phyloP scores from a whole-genome alignment of 192 early-diverging fungal genomes.

The Entomortierella chlamydospora region DNA sequence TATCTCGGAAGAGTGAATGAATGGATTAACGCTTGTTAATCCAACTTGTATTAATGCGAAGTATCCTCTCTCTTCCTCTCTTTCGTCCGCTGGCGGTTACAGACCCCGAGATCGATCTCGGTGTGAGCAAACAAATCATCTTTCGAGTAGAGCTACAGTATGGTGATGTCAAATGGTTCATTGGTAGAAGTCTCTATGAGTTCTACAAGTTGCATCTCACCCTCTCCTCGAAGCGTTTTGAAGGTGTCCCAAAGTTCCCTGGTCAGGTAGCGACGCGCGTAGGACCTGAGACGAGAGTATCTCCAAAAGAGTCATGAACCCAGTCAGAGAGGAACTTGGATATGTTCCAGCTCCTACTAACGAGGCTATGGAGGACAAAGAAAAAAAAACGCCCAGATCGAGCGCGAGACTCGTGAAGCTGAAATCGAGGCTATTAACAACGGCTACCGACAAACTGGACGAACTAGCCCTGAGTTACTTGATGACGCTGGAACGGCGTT shows the following conservation, averaged over 20 bases:
- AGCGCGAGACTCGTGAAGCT: slow-evolving; percentile 16
- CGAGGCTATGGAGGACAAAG: slow-evolving; percentile 12
- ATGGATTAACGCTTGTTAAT: neutral
- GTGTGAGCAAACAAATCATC: slow-evolving; percentile 60
- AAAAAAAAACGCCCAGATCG: slow-evolving; percentile 15
- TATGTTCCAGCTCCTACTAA: slow-evolving; percentile 45
- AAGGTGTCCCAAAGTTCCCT: slow-evolving; percentile 41
- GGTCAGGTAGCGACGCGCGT: slow-evolving; percentile 21
- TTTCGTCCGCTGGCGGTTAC: slow-evolving; percentile 57
- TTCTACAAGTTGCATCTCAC: slow-evolving; percentile 76
- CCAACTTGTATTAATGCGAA: neutral
- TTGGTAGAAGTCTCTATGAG: slow-evolving; percentile 71
- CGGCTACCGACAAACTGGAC: neutral
- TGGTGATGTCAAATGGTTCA: slow-evolving; percentile 84
- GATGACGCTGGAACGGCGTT: slow-evolving; percentile 30
- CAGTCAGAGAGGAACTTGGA: slow-evolving; percentile 24
- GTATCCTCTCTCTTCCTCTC: neutral
- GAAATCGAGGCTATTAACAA: slow-evolving; percentile 10
- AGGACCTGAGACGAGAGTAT: slow-evolving; percentile 51
- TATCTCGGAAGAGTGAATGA: neutral
- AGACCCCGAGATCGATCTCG: slow-evolving; percentile 56
- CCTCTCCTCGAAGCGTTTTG: slow-evolving; percentile 52
- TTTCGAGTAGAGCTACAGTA: slow-evolving; percentile 80
- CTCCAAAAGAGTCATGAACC: slow-evolving; percentile 39
- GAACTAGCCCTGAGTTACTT: slow-evolving; percentile 9